A percentile compares a stretch with the other conserved stretches of the same genome.
Evolutionary conservation across 768 basidiomycete genomes (phyloP).

Genomic region (Tulasnella sp.): DNA sequence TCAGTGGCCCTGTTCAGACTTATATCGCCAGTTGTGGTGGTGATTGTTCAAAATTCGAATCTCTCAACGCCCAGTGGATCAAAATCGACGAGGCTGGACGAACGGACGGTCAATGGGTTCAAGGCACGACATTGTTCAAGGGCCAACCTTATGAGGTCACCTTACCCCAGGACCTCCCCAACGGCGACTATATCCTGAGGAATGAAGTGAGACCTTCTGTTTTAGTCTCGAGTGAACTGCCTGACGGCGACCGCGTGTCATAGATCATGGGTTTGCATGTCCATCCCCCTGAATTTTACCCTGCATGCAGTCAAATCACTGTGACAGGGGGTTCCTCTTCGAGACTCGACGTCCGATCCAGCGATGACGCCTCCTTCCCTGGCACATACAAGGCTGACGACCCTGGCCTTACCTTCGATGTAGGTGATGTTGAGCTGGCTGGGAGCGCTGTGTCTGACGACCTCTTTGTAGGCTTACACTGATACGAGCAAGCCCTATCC

Average conservation of each 20-base stretch:
- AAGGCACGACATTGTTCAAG: conserved; percentile 32
- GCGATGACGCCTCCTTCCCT: conserved; percentile 45
- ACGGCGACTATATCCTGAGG: conserved; percentile 64
- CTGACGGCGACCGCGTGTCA: neutral
- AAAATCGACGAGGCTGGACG: conserved; percentile 42
- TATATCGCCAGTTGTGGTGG: conserved; percentile 55
- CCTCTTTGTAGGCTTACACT: conserved; percentile 9
- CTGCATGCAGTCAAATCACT: conserved; percentile 45
- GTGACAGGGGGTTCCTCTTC: conserved; percentile 38
- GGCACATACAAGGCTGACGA: conserved; percentile 61
- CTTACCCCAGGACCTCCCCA: conserved; percentile 35
- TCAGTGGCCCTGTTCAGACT: conserved; percentile 54
- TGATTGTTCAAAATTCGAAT: conserved; percentile 48
- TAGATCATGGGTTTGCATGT: conserved; percentile 63
- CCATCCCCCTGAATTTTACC: conserved; percentile 67
- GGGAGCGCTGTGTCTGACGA: neutral
- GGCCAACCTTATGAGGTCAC: conserved; percentile 21
- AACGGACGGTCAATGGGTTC: conserved; percentile 34
- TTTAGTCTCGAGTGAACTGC: neutral
- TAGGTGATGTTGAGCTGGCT: neutral
- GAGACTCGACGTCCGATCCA: conserved; percentile 25
- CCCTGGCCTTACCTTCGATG: conserved; percentile 48
- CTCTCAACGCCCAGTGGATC: conserved; percentile 54
- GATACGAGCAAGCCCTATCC: conserved; percentile 18
- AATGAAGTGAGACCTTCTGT: conserved; percentile 35